Percentiles rank a stretch among this genome's conserved stretches.
phyloP scores from a whole-genome alignment of 2,329 filamentous ascomycete species.

The Piedraia hortae region DNA sequence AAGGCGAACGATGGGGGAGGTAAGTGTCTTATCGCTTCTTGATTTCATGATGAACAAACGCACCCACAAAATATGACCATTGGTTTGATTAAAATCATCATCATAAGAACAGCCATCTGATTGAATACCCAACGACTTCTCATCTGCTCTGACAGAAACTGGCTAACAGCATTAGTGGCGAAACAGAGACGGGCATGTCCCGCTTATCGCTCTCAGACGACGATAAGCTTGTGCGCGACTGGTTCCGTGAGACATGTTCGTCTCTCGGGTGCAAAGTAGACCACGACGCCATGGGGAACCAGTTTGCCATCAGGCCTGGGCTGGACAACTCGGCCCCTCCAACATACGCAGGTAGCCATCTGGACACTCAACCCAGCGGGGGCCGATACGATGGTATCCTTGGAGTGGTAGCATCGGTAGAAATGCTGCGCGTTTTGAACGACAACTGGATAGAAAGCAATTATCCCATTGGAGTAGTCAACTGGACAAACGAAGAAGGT shows the following conservation, averaged over 20 bases:
- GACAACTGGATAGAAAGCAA: conserved; percentile 41
- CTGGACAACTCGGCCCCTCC: conserved; percentile 22
- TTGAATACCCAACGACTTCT: neutral
- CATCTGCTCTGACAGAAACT: too few relatives aligned
- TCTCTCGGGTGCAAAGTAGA: conserved; percentile 37
- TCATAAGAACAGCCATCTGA: conserved; percentile 9
- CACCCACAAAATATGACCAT: conserved; percentile 5
- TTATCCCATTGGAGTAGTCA: conserved; percentile 45
- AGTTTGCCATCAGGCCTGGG: conserved; percentile 45
- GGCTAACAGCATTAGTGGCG: too few relatives aligned
- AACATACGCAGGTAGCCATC: conserved; percentile 19
- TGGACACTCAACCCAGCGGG: conserved; percentile 28
- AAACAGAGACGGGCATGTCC: conserved; percentile 47
- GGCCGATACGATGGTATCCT: conserved; percentile 54
- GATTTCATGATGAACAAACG: conserved; percentile 4
- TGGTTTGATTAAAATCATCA: conserved; percentile 4
- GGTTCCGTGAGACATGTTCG: conserved; percentile 40
- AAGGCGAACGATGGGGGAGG: conserved; percentile 38
- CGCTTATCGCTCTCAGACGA: conserved; percentile 43
- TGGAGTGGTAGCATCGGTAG: conserved; percentile 43
- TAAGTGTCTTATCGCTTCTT: conserved; percentile 16
- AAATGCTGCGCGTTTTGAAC: conserved; percentile 39
- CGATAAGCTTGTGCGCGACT: conserved; percentile 45
- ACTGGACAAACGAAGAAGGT: conserved; percentile 66
- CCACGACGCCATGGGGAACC: conserved; percentile 54